Evolutionary conservation across 805 yeast species (phyloP).

Genomic region (Candida hungchunana): DNA sequence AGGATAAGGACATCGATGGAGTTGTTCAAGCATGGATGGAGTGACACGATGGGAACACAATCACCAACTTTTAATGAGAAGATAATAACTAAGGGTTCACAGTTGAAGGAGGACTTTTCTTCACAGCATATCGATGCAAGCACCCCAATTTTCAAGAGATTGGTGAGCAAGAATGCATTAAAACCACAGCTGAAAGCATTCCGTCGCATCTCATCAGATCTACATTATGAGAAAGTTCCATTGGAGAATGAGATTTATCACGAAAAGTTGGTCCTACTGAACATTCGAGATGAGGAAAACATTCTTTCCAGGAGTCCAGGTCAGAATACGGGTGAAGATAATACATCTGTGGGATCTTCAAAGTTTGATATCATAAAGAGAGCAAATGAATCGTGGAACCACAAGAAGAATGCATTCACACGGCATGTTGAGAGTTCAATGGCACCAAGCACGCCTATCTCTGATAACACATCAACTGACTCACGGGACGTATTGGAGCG

Average conservation of each 20-base stretch:
- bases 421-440: too few species aligned
- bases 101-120: slow-evolving; percentile 1
- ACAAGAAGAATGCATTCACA: slow-evolving; percentile 16
- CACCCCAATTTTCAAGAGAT: slow-evolving; percentile 27
- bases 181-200: slow-evolving; percentile 28
- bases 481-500: too few species aligned
- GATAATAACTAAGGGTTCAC: slow-evolving; percentile 7
- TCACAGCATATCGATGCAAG: slow-evolving; percentile 12
- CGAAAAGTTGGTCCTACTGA: slow-evolving; percentile 25
- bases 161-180: slow-evolving; percentile 20
- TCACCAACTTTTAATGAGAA: slow-evolving; percentile 16
- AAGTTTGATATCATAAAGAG: slow-evolving; percentile 26
- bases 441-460: too few species aligned
- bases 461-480: too few species aligned
- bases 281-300: slow-evolving; percentile 21
- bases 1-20: slow-evolving; percentile 11
- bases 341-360: too few species aligned
- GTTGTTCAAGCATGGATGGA: slow-evolving; percentile 11
- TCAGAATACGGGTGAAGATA: too few species aligned
- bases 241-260: slow-evolving; percentile 26
- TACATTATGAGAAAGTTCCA: slow-evolving; percentile 24
- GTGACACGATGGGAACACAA: slow-evolving; percentile 9
- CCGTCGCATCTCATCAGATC: slow-evolving; percentile 22
- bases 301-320: too few species aligned
- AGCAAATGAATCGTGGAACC: slow-evolving; percentile 28